Evolutionary conservation across 2,329 filamentous ascomycete genomes (phyloP).

Genomic region (Tolypocladium capitatum): DNA sequence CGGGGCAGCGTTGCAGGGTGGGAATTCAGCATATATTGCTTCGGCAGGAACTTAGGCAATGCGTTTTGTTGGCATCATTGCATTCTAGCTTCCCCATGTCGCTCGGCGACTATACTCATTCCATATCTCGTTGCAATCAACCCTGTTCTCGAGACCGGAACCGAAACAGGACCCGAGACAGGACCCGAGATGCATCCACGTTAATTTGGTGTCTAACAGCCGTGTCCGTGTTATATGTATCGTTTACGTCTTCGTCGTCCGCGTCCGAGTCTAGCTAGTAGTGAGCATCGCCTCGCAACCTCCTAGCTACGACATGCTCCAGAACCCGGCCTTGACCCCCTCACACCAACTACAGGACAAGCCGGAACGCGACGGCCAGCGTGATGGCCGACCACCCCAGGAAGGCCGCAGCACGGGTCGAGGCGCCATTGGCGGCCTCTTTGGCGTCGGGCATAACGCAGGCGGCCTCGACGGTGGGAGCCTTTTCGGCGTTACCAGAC

Average conservation of each 20-base stretch:
- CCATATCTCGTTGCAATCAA: not conserved
- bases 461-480: not conserved
- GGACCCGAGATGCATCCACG: not conserved
- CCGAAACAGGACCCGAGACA: not conserved
- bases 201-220: no score
- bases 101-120: not conserved
- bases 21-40: not conserved
- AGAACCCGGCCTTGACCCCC: no score
- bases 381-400: not conserved
- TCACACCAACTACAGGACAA: not conserved
- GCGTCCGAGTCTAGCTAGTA: not conserved
- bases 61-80: not conserved
- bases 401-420: not conserved
- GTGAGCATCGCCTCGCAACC: not conserved
- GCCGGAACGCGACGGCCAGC: not conserved
- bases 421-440: not conserved
- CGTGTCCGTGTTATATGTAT: not conserved
- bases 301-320: no score
- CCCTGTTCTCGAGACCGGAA: not conserved
- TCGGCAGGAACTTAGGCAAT: not conserved
- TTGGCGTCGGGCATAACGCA: slow-evolving; percentile 1
- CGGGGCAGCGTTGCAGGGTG: not conserved
- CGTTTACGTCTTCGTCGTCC: not conserved
- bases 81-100: not conserved
- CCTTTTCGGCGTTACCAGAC: not conserved